Conservation (phyloP, 2,329 filamentous ascomycete genomes). For the Ascochyta fabae region DNA sequence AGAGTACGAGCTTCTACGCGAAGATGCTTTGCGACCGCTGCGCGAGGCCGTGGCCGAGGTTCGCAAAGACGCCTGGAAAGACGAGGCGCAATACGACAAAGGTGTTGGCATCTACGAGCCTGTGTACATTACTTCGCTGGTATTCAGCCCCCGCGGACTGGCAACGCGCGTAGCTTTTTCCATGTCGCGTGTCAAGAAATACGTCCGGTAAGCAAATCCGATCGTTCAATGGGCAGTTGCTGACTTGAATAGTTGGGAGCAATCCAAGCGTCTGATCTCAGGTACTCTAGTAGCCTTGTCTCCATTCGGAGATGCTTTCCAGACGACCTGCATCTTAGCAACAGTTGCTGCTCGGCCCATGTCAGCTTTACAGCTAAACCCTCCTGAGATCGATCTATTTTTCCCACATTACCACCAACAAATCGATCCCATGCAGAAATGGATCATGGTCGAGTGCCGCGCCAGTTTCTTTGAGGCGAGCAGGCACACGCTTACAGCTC, state of each 20-base stretch:
- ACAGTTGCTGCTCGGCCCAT: constrained; percentile 74
- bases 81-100: constrained; percentile 59
- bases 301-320: constrained; percentile 66
- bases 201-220: constrained; percentile 56
- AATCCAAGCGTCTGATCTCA: constrained; percentile 63
- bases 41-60: constrained; percentile 66
- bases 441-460: constrained; percentile 80
- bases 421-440: constrained; percentile 72
- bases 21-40: constrained; percentile 74
- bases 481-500: constrained; percentile 72
- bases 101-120: constrained; percentile 49
- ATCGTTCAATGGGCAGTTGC: not conserved
- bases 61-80: constrained; percentile 28
- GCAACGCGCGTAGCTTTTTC: constrained; percentile 75
- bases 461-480: constrained; percentile 78
- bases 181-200: constrained; percentile 66
- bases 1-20: constrained; percentile 77
- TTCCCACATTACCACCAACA: constrained; percentile 69
- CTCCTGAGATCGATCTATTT: constrained; percentile 77
- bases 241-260: constrained; percentile 59
- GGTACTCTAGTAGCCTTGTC: constrained; percentile 64
- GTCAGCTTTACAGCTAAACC: constrained; percentile 66
- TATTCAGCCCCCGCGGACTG: constrained; percentile 67
- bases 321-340: constrained; percentile 70
- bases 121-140: constrained; percentile 71